A percentile compares a stretch with the other conserved stretches of the same genome.
Conservation (phyloP, 164 flowering plant genomes). For the Sedum album region DNA sequence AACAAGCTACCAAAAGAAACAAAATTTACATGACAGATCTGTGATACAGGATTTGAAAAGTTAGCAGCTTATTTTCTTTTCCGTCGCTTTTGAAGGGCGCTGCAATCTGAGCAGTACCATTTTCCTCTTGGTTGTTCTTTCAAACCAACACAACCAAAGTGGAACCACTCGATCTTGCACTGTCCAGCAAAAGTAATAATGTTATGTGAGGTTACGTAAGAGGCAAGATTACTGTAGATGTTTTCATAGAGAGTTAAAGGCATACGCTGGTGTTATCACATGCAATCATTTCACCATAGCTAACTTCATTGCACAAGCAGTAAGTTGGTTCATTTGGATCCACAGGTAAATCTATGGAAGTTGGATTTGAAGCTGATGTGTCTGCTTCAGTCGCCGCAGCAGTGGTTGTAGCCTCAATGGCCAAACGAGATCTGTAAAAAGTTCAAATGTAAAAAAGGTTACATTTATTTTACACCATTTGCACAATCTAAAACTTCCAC, state of each 20-base stretch:
- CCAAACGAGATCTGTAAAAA: conserved; percentile 51
- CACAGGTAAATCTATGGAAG: conserved; percentile 78
- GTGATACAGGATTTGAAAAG: no score
- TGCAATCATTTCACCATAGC: conserved; percentile 98
- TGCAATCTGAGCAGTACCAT: conserved; percentile 85
- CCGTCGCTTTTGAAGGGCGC: conserved; percentile 16
- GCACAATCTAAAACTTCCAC: no score
- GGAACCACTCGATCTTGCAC: conserved; percentile 99
- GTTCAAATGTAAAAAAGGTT: not conserved
- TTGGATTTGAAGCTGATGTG: conserved; percentile 38
- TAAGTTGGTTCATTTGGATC: conserved; percentile 98
- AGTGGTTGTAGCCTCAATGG: conserved; percentile 28
- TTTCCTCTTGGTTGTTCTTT: conserved; percentile 83
- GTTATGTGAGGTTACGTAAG: not conserved
- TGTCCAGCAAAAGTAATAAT: conserved; percentile 13
- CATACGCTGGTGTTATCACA: conserved; percentile 83
- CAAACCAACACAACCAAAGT: conserved; percentile 89
- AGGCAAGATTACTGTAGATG: not conserved
- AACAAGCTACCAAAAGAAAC: no score
- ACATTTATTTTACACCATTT: no score
- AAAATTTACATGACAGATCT: no score
- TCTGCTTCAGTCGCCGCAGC: conserved; percentile 27
- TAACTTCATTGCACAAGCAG: conserved; percentile 94
- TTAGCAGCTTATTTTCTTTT: not conserved
- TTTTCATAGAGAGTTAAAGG: not conserved